Base-by-base conservation (phyloP, 1,284 basidiomycete species). In the Ganoderma meredithae region DNA sequence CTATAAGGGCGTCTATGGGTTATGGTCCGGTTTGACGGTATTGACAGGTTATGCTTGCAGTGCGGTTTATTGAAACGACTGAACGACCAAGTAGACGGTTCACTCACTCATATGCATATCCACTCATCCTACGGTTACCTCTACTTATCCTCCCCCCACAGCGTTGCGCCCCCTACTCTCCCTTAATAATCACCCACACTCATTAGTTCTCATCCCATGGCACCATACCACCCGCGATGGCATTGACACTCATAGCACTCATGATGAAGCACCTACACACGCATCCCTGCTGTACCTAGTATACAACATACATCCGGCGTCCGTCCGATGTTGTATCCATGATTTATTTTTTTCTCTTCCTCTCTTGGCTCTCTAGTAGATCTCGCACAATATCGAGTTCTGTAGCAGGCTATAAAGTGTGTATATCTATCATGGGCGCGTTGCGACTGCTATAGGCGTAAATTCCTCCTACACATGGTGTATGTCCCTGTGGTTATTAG, bases 281-380 rank as follows among this genome's bases (percentile, higher is more conserved):
- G 49, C 59, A 65, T 60, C 44, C 52, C 43, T 55, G 63, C 63
- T 64, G 62, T 63, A 63, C 39, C 52, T n/a, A 52, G 62, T 63
- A 63, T 56, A n/a, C 47, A 49, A 63, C 47, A 40, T 49, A 63
- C 53, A 63, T 22, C 49, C 25, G n/a, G 33, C 47, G 44, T 19
- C 27, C 15, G 55, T 36, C 55, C 58, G 58, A 58, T 53, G 64
- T 55, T 65, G 64, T 65, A 65, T 22, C 59, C 49, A 52, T 61
- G 58, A 49, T 39, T 53, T 27, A 55, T 36, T 19, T 65, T 43
- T 27, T n/a, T 41, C 36, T 47, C n/a, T 47, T 19, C 15, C 33
- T 5, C 22, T 40, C n/a, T n/a, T 25, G 36, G 13, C 6, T 53
- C 44, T 22, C 44, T 19, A 36, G 43, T 44, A 53, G 25, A 53